Evolutionary conservation across 352 stramenopile genomes (phyloP).

Genomic region (Phytopythium helicoides): DNA sequence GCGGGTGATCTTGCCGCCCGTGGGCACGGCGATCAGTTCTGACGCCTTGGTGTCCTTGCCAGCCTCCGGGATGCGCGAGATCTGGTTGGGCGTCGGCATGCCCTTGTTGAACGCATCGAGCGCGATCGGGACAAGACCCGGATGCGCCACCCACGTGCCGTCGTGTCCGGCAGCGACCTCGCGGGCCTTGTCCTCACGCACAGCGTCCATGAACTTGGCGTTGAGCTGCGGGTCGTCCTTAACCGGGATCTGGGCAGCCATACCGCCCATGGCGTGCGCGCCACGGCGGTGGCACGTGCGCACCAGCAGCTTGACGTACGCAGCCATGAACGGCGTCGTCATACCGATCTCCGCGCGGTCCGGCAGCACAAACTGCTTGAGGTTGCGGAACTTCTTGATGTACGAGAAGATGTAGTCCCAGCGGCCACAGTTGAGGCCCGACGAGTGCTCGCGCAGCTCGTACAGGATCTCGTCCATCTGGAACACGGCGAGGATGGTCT

Average conservation of each 20-base stretch:
- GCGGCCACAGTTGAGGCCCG: conserved; percentile 96
- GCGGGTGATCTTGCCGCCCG: conserved; percentile 74
- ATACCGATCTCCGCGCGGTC: conserved; percentile 93
- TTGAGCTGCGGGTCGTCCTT: conserved; percentile 91
- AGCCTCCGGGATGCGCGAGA: conserved; percentile 55
- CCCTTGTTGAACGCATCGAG: conserved; percentile 93
- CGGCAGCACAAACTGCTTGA: conserved; percentile 90
- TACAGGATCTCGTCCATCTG: conserved; percentile 98
- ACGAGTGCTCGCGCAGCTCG: conserved; percentile 93
- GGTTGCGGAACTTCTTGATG: conserved; percentile 95
- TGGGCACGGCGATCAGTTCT: conserved; percentile 62
- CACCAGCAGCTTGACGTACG: conserved; percentile 95
- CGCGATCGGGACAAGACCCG: conserved; percentile 91
- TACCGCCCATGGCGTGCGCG: conserved; percentile 96
- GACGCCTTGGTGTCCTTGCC: conserved; percentile 55
- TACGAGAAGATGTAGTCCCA: conserved; percentile 99
- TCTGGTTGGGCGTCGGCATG: conserved; percentile 93
- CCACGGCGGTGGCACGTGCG: conserved; percentile 94
- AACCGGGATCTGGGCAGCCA: conserved; percentile 96
- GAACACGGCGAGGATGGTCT: conserved; percentile 96
- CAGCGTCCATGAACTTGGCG: conserved; percentile 86
- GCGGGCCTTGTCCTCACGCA: conserved; percentile 90
- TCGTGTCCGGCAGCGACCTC: conserved; percentile 93
- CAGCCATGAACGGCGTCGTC: conserved; percentile 93
- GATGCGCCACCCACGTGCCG: conserved; percentile 96